Evolutionary conservation across 345 rosid genomes (phyloP).

Genomic region (Salix arbutifolia): DNA sequence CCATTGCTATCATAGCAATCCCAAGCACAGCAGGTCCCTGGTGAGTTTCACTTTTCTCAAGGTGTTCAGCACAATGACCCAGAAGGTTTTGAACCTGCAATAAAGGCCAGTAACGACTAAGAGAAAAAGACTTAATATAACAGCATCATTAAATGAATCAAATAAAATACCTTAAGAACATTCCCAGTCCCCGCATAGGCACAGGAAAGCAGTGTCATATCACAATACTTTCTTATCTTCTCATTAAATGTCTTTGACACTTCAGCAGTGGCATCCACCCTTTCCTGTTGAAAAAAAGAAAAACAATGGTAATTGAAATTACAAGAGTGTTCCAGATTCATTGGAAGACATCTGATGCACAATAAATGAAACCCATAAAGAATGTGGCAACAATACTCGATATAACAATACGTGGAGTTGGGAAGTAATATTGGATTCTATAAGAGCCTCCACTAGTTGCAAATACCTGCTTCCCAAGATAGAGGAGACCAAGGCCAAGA

Average conservation of each 20-base stretch:
- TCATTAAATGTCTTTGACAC: constrained; percentile 91
- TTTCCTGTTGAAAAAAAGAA: constrained; percentile 48
- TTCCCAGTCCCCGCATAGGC: constrained; percentile 98
- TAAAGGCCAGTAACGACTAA: background rate
- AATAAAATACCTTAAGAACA: constrained; percentile 75
- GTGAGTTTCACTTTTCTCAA: constrained; percentile 78
- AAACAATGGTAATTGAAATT: constrained; percentile 10
- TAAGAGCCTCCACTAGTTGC: background rate
- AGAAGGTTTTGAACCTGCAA: constrained; percentile 84
- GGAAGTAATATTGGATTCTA: background rate
- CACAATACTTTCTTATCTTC: constrained; percentile 86
- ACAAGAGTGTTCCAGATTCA: background rate
- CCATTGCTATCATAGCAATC: constrained; percentile 98
- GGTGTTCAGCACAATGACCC: constrained; percentile 82
- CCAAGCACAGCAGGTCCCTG: constrained; percentile 98
- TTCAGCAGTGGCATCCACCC: constrained; percentile 91
- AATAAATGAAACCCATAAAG: background rate
- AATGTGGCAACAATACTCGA: background rate
- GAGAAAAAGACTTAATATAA: background rate
- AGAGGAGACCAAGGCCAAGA: constrained; percentile 91
- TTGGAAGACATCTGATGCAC: background rate
- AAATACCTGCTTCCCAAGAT: constrained; percentile 93
- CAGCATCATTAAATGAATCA: constrained; percentile 6
- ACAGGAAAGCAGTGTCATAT: constrained; percentile 90
- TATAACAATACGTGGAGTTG: background rate